phyloP scores from a whole-genome alignment of 192 early-diverging fungal genomes.

The Podila epigama region DNA sequence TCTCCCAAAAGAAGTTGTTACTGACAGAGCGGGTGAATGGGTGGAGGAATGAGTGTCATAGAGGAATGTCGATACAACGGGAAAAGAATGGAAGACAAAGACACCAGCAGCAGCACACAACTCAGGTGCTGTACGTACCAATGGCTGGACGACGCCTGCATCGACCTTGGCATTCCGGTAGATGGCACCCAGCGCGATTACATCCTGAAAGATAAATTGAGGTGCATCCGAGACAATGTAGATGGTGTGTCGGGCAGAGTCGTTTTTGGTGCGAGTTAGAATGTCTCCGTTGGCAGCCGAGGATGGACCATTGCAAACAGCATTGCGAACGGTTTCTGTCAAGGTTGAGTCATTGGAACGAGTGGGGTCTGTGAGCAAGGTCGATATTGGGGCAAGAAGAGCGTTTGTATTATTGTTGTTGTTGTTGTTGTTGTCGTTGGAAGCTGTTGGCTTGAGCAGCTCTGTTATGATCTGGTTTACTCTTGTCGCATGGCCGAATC shows the following conservation, averaged over 20 bases:
- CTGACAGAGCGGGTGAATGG: too few relatives aligned
- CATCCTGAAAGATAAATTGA: slow-evolving; percentile 61
- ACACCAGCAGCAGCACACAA: too few relatives aligned
- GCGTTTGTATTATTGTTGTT: not conserved
- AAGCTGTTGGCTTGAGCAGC: slow-evolving; percentile 25
- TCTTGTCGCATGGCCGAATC: slow-evolving; percentile 65
- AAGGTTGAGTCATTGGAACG: too few relatives aligned
- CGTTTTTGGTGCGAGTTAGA: not conserved
- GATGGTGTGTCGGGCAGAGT: slow-evolving; percentile 47
- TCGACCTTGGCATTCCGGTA: slow-evolving; percentile 64
- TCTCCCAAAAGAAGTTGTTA: too few relatives aligned
- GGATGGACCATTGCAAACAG: too few relatives aligned
- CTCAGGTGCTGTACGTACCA: too few relatives aligned
- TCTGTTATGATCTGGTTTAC: slow-evolving; percentile 62
- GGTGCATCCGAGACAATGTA: slow-evolving; percentile 62
- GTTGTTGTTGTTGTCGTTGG: not conserved
- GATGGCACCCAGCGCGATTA: slow-evolving; percentile 52
- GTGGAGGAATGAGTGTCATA: too few relatives aligned
- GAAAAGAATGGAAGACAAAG: too few relatives aligned
- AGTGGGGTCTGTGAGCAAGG: not conserved
- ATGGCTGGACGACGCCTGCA: slow-evolving; percentile 65
- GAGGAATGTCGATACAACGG: too few relatives aligned
- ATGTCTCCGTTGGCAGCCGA: slow-evolving; percentile 4
- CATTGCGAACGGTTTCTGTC: too few relatives aligned
- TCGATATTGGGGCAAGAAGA: not conserved